phyloP scores from a whole-genome alignment of 2,329 filamentous ascomycete species.

The Alternaria brassicicola region DNA sequence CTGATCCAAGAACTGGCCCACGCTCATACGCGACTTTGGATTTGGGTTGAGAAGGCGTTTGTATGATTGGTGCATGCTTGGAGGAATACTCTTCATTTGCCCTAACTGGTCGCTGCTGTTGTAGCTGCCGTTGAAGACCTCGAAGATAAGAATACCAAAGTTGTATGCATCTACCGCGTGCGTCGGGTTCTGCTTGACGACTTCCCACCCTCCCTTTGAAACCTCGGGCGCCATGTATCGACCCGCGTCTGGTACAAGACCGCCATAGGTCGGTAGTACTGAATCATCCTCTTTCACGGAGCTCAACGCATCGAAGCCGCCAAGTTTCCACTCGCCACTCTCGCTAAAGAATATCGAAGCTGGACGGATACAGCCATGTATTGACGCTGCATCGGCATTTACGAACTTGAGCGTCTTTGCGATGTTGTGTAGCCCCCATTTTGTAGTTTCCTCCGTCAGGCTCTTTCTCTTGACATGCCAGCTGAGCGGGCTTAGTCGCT shows the following conservation, averaged over 20 bases:
- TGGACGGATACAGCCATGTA: constrained; percentile 85
- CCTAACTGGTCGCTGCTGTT: constrained; percentile 77
- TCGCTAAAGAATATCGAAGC: constrained; percentile 92
- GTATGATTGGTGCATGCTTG: constrained; percentile 88
- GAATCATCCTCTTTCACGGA: constrained; percentile 96
- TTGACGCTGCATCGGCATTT: constrained; percentile 88
- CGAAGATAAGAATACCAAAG: constrained; percentile 82
- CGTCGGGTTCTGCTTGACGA: constrained; percentile 80
- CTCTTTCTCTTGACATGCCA: constrained; percentile 92
- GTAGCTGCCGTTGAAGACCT: constrained; percentile 90
- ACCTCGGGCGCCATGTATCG: constrained; percentile 89
- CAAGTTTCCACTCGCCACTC: constrained; percentile 97
- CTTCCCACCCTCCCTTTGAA: constrained; percentile 85
- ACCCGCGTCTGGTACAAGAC: constrained; percentile 81
- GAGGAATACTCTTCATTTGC: constrained; percentile 84
- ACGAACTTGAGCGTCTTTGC: constrained; percentile 96
- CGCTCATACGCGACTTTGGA: constrained; percentile 84
- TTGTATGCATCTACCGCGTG: constrained; percentile 86
- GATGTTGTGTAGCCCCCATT: constrained; percentile 91
- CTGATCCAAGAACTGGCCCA: constrained; percentile 87
- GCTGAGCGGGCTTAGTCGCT: constrained; percentile 81
- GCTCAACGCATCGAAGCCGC: constrained; percentile 90
- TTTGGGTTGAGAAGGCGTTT: constrained; percentile 87
- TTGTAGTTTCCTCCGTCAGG: constrained; percentile 87
- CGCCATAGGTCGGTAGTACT: constrained; percentile 89